These are phyloP conservation scores for Chytriomyces hyalinus DNA, from an alignment of 192 early-diverging fungal species.

Conservation along the genomic window DNA sequence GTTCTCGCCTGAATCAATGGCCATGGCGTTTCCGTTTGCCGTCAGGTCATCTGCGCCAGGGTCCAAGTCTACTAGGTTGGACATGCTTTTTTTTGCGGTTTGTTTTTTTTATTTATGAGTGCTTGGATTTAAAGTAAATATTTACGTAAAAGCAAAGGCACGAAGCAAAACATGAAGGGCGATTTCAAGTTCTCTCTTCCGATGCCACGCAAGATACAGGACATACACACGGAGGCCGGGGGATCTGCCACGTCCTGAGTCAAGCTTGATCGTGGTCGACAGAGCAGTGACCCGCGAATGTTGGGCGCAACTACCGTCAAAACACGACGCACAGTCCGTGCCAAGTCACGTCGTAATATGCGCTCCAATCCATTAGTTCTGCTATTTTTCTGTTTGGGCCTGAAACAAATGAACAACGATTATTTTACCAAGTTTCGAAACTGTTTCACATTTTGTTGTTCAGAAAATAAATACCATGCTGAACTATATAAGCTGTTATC, in stretches of 20 bases:
- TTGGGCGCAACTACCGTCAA: too few species aligned
- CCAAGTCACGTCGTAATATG: too few species aligned
- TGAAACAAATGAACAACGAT: too few species aligned
- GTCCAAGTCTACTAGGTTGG: constrained; percentile 51
- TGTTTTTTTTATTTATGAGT: background rate
- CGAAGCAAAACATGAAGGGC: background rate
- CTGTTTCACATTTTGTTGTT: too few species aligned
- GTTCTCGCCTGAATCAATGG: constrained; percentile 8
- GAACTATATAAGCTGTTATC: too few species aligned
- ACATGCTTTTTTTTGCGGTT: background rate
- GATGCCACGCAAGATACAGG: background rate
- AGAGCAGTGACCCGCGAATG: too few species aligned
- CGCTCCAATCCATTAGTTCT: too few species aligned
- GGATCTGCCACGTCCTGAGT: background rate
- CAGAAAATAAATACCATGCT: too few species aligned
- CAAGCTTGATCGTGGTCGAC: background rate
- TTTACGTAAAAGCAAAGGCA: background rate
- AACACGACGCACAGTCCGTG: too few species aligned
- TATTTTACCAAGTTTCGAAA: too few species aligned
- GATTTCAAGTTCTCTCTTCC: background rate
- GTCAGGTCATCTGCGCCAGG: constrained; percentile 50
- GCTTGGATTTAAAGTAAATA: background rate
- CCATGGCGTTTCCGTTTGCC: constrained; percentile 39
- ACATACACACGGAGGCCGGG: background rate
- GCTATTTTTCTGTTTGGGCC: too few species aligned